Evolutionary conservation across 2,329 filamentous ascomycete genomes (phyloP), one percentile per base, ranked within the genome.

Genomic region (Apiospora saccharicola): DNA sequence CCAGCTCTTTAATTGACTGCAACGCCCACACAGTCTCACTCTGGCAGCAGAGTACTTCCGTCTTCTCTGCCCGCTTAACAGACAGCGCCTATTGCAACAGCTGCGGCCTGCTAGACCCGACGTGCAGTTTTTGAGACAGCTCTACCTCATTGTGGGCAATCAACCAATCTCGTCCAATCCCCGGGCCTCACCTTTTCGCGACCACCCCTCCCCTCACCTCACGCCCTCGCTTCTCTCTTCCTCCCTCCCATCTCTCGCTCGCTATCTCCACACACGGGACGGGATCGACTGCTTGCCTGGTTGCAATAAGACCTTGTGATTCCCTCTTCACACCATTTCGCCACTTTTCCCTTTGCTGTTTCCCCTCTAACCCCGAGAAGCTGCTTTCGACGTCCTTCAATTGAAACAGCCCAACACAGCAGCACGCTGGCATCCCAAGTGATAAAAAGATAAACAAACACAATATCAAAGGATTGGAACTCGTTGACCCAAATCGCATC

Each of bases 241-340:
- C 7, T 61, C 53, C 16, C 7, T 61, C 53, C 46, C 46, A 49
- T 51, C 72, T 71, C 34, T 64, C 57, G 5, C 41, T 24, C 44
- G 7, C 24, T 24, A 14, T 69, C 71, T 61, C 70, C 72, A 72
- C 49, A 57, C 49, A 67, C 34, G 67, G 47, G 44, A 46, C 44
- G 43, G 34, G 34, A 49, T 69, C 44, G 67, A 44, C 26, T 43
- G 46, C 68, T 51, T 70, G 46, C 68, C 68, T 71, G 53, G 67
- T 47, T 74, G 79, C 79, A 80, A 81, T 81, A 81, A 81, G 80
- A 81, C 78, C 77, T 75, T 72, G 43, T 71, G 70, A 76, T 75
- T 77, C 78, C 79, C 80, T 74, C 76, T 72, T 73, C 69, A 74
- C 73, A 74, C 74, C 75, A 46, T 70, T 76, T 79, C 77, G 76